Base-by-base conservation (phyloP, 2,329 filamentous ascomycete species). In the Geosmithia putterillii region DNA sequence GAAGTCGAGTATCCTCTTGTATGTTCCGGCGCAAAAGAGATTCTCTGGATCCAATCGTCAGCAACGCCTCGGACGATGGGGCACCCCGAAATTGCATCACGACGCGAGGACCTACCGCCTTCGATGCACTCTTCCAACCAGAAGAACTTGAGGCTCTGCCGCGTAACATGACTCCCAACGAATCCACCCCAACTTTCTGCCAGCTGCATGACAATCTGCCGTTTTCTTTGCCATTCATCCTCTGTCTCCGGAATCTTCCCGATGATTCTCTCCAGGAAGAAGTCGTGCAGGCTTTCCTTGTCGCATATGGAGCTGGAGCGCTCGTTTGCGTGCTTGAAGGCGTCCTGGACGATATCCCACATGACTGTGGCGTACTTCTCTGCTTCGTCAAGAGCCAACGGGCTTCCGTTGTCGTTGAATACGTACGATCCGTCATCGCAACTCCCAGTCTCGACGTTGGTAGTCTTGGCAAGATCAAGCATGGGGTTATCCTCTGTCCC, bases 91-190 rank as follows among this genome's bases (percentile, higher is more conserved):
- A n/a, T n/a, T n/a, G n/a, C n/a, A n/a, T n/a, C 20, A 25, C 65
- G 66, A 64, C n/a, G 51, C 66, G 15, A 22, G 32, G 3, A 53
- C 65, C 51, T 55, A 76, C 76, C 74, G 39, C 82, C 83, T 54
- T 86, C 82, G 42, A 87, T 79, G 50, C 81, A 85, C 58, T 87
- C 81, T 55, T 88, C 83, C 5, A 88, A 57, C 81, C 82, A 86
- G 56, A 86, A 84, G 62, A 78, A 87, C 62, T 80, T 84, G 25
- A 87, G 64, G 51, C 81, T 86, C 56, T 88, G 83, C 21, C 55
- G 71, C 42, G 68, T 62, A 8, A 84, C 66, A 0, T 76, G 71
- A 46, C 73, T 81, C 14, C 83, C 83, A 6, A 86, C 71, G 54
- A 84, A 87, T 0, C 74, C 74, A 2, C 83, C 83, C 81, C 83